A percentile compares a stretch with the other conserved stretches of the same genome.
Evolutionary conservation across 495 filamentous ascomycete genomes (phyloP).

Genomic region (Talaromyces liani): DNA sequence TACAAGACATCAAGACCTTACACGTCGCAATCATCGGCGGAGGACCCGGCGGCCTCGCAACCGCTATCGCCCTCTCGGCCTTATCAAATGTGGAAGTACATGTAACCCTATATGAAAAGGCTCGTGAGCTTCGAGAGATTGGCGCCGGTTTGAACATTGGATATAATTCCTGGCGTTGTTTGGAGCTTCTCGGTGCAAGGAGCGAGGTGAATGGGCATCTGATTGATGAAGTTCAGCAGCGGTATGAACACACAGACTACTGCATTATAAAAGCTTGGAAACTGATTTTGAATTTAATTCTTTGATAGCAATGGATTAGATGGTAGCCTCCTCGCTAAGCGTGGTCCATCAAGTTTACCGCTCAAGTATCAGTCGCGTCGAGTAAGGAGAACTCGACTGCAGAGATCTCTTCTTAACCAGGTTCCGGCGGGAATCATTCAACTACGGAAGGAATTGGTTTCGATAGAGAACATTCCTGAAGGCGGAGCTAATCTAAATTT

Average conservation of each 20-base stretch:
- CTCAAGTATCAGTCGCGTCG: constrained; percentile 11
- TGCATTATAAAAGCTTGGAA: not conserved
- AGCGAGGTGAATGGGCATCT: constrained; percentile 17
- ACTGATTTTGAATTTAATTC: not conserved
- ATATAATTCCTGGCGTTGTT: constrained; percentile 30
- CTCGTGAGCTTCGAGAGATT: constrained; percentile 36
- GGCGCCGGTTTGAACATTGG: constrained; percentile 41
- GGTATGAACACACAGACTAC: not conserved
- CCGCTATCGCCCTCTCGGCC: constrained; percentile 41
- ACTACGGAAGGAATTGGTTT: constrained; percentile 28
- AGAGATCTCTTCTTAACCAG: constrained; percentile 28
- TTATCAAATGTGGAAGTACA: constrained; percentile 34
- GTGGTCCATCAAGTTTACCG: not conserved
- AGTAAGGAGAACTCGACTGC: constrained; percentile 32
- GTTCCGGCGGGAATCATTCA: constrained; percentile 30
- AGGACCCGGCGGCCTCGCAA: constrained; percentile 40
- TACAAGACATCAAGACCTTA: not conserved
- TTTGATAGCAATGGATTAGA: not conserved
- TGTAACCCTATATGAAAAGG: constrained; percentile 38
- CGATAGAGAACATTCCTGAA: constrained; percentile 19
- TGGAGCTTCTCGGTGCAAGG: constrained; percentile 38
- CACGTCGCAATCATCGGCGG: constrained; percentile 35
- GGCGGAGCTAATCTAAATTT: constrained; percentile 21
- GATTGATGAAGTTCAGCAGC: constrained; percentile 3
- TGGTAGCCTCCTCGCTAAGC: not conserved